Evolutionary conservation across 495 filamentous ascomycete species (phyloP), one percentile per base, ranked within the genome.

Genomic region (Penicillium ucsense): DNA sequence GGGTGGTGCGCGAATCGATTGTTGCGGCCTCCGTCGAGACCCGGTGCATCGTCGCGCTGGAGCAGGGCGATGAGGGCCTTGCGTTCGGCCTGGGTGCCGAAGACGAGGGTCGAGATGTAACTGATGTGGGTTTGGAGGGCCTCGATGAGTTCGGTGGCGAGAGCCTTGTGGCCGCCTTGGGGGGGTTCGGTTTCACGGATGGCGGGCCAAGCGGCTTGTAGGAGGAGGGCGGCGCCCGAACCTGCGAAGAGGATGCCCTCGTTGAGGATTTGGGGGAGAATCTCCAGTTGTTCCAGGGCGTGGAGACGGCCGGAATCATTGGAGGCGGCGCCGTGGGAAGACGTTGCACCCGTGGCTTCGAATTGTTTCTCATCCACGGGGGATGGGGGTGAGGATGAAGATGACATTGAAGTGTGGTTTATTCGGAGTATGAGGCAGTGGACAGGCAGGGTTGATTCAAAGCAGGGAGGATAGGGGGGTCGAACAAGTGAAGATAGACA

Each of bases 231-330:
- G 4, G 66, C 61, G 6, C 67, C 67, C 0, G 62, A 60, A 5
- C 65, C 68, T 0, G 67, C 60, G 47, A 72, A 66, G 31, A 69
- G 47, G 36, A 70, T 66, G 2, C 68, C 68, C 41, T 72, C 68
- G 46, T 61, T 60, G 0, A 72, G 61, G 31, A 72, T 72, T 27
- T 65, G 62, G 11, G 68, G 68, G 6, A 69, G 56, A 41, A 69
- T 61, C 38, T 69, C 59, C 33, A 67, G 56, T 28, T 62, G 53
- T 8, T 68, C 65, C 28, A 70, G 64, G 39, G 56, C 53, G 10
- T 64, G 56, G 3, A 65, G 54, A 20, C 59, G 56, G 33, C 56
- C 53, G 2, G 56, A 46, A 39, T 52, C 45, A 41, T 31, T 53
- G 43, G 50, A 34, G 29, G 39, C 36, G 12, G 32, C 38, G 31